A percentile compares a stretch with the other conserved stretches of the same genome.
Evolutionary conservation across 306 rosid species (phyloP).

Genomic region (Oemleria cerasiformis): DNA sequence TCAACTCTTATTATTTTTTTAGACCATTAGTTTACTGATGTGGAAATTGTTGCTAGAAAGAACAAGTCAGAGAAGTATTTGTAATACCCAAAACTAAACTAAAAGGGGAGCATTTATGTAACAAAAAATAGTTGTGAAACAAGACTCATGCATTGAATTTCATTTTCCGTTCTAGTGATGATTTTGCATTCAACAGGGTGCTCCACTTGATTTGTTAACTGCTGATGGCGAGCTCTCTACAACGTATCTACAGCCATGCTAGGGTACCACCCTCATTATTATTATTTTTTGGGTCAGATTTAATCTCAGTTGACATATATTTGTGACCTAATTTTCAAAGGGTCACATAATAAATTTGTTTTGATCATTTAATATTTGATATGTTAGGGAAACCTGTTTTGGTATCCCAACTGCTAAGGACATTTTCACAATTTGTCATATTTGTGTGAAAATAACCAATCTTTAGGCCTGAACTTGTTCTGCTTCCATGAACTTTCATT

Average conservation of each 20-base stretch:
- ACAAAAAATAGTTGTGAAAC: background rate
- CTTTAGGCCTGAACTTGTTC: background rate
- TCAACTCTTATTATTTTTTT: background rate
- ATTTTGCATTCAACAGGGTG: background rate
- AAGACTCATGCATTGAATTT: background rate
- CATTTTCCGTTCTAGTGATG: background rate
- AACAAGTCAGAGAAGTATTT: background rate
- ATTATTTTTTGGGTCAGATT: background rate
- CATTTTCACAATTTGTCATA: background rate
- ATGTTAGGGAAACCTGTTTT: background rate
- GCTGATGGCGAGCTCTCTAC: background rate
- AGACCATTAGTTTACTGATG: background rate
- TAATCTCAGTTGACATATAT: background rate
- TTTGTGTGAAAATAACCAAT: background rate
- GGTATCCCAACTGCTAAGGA: background rate
- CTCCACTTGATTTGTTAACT: background rate
- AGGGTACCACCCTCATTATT: background rate
- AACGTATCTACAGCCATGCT: background rate
- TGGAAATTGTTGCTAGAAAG: background rate
- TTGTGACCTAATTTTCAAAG: background rate
- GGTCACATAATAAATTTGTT: background rate
- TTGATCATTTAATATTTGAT: background rate
- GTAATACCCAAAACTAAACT: background rate
- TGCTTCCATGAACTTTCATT: background rate
- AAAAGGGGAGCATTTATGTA: background rate